Conservation (phyloP, 345 rosid species). For the Moringa oleifera region DNA sequence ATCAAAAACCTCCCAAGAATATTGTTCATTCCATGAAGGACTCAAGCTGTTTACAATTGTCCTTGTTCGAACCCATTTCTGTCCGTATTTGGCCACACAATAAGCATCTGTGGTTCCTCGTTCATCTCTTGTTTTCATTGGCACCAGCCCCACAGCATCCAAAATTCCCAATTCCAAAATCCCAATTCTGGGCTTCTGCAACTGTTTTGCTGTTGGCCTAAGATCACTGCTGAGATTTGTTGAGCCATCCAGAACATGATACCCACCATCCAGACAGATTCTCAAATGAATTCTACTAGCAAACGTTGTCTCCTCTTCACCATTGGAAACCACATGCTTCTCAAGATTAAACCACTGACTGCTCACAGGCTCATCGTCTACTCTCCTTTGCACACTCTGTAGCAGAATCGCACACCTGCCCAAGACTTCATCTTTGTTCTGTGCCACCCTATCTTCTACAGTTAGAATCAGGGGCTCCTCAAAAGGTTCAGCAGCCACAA, state of each 20-base stretch:
- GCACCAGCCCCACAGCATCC: conserved; percentile 34
- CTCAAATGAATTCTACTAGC: conserved; percentile 36
- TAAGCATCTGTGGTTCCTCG: conserved; percentile 26
- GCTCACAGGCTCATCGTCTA: conserved; percentile 16
- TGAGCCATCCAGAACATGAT: conserved; percentile 58
- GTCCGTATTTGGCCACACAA: conserved; percentile 30
- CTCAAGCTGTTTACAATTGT: conserved; percentile 17
- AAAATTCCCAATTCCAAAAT: conserved; percentile 47
- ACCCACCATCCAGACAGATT: conserved; percentile 59
- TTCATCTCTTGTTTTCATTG: conserved; percentile 32
- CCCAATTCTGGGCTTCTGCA: conserved; percentile 39
- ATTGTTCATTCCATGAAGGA: conserved; percentile 32
- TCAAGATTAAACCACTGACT: conserved; percentile 38
- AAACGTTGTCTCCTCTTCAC: conserved; percentile 23
- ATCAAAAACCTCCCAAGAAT: conserved; percentile 31
- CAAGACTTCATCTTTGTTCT: conserved; percentile 34
- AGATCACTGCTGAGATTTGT: conserved; percentile 45
- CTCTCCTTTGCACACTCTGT: conserved; percentile 26
- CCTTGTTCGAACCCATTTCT: conserved; percentile 30
- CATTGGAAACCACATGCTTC: conserved; percentile 19
- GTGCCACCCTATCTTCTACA: conserved; percentile 34
- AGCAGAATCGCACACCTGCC: conserved; percentile 36
- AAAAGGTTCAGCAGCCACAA: conserved; percentile 68
- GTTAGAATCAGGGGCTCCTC: conserved; percentile 38
- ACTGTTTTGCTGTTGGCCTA: conserved; percentile 31